A percentile compares a stretch with the other conserved stretches of the same genome.
phyloP scores from a whole-genome alignment of 305 asterid genomes.

The Solanum hybrid region DNA sequence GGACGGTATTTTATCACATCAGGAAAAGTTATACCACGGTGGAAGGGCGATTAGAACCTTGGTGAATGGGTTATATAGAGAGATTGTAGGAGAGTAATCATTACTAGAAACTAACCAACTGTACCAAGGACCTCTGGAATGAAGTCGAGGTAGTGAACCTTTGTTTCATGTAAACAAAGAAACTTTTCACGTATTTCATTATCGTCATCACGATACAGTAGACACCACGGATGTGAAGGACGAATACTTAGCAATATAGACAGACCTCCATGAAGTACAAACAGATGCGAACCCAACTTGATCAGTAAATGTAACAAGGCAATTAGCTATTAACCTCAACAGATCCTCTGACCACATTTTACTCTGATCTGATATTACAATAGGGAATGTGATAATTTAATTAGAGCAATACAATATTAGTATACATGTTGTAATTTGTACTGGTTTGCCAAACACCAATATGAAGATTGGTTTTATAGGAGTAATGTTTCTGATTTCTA shows the following conservation, averaged over 20 bases:
- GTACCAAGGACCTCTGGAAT: neutral
- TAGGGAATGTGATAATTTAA: neutral
- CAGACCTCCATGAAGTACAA: neutral
- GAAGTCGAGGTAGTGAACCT: neutral
- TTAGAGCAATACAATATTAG: neutral
- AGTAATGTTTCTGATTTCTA: neutral
- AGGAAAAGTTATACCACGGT: neutral
- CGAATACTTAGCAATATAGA: neutral
- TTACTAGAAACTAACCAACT: neutral
- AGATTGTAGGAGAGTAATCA: neutral
- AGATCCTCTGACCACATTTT: neutral
- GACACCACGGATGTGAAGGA: neutral
- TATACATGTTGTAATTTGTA: neutral
- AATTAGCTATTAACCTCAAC: neutral
- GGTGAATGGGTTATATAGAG: neutral
- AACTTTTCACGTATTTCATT: neutral
- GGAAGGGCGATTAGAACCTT: neutral
- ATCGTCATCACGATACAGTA: neutral
- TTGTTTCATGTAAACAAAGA: neutral
- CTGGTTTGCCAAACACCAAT: neutral
- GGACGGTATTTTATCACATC: neutral
- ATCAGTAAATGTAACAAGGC: neutral
- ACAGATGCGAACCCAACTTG: too few species aligned
- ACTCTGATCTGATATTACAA: neutral
- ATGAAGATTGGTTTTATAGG: neutral